Evolutionary conservation across 495 filamentous ascomycete species (phyloP), one percentile per base, ranked within the genome.

Genomic region (Hyaloscypha bicolor): DNA sequence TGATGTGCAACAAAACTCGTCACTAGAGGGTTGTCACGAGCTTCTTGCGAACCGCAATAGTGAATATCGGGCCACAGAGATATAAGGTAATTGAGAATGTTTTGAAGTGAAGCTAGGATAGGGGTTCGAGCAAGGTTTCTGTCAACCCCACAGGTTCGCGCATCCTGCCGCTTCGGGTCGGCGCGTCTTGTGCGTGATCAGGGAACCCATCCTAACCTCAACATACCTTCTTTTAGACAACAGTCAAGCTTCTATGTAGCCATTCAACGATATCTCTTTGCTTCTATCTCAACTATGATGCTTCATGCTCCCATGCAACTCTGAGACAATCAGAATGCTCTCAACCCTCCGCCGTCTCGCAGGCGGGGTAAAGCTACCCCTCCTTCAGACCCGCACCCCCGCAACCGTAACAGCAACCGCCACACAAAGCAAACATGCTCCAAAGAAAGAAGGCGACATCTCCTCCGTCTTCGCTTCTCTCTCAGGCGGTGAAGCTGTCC

Each of bases 391-490:
- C 37, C 64, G 64, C 4, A 55, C 57, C 22, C 30, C 62, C n/a
- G 58, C 42, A 48, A 48, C 42, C 42, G 42, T 25, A 30, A 55
- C 57, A 19, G 22, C 63, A 59, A 25, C 25, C 25, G 25, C 25
- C 25, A 53, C 57, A 22, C 6, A 12, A 39, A 37, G 14, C 16
- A 19, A 32, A 25, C 9, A 58, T 0, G 42, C 39, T n/a, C 45
- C 57, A 6, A 25, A 58, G 81, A 69, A 77, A 16, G 78, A 81
- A 62, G 93, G 93, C 8, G 89, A 95, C 74, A 96, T 97, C 58
- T 93, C 91, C 0, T 91, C 91, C 63, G 85, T 93, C 8, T 97
- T 96, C 65, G 91, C 88, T 3, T 93, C 91, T 25, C 82, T 97
- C 35, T 91, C 90, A 0, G 90, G 91, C 9, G 80, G 82, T 42